These are phyloP conservation scores for Crepidotus variabilis DNA, from an alignment of 768 basidiomycete species.

Conservation along the genomic window DNA sequence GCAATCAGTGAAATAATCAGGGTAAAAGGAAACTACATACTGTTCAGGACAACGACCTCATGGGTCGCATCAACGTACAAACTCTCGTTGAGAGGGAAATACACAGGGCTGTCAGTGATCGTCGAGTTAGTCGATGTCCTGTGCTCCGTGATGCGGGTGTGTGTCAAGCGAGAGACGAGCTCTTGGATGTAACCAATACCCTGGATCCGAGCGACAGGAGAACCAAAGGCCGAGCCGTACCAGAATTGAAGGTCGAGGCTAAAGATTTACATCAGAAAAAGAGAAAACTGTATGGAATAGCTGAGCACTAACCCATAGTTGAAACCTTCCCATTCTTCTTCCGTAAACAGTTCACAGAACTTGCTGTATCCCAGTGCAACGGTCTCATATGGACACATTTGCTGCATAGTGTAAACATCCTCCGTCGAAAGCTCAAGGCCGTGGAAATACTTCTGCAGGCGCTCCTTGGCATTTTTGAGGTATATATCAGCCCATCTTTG, in stretches of 20 bases:
- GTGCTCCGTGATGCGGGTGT: slow-evolving; percentile 63
- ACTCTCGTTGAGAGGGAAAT: slow-evolving; percentile 67
- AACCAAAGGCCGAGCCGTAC: slow-evolving; percentile 80
- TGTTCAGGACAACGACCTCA: slow-evolving; percentile 87
- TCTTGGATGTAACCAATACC: slow-evolving; percentile 84
- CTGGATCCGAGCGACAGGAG: slow-evolving; percentile 70
- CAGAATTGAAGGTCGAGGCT: slow-evolving; percentile 68
- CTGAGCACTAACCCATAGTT: slow-evolving; percentile 64
- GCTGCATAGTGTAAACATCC: slow-evolving; percentile 76
- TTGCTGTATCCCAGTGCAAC: slow-evolving; percentile 89
- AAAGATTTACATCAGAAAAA: background rate
- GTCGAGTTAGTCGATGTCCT: slow-evolving; percentile 87
- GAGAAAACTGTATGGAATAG: background rate
- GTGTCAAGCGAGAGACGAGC: slow-evolving; percentile 76
- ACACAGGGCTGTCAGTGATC: slow-evolving; percentile 61
- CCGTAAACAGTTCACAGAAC: slow-evolving; percentile 88
- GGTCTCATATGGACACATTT: slow-evolving; percentile 89
- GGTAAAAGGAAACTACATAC: slow-evolving; percentile 32
- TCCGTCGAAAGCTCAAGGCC: slow-evolving; percentile 63
- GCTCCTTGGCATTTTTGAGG: slow-evolving; percentile 57
- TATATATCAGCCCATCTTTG: slow-evolving; percentile 69
- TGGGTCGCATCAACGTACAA: slow-evolving; percentile 90
- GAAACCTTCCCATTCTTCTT: slow-evolving; percentile 92
- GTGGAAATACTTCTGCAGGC: slow-evolving; percentile 54
- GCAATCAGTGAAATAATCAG: background rate